These are phyloP conservation scores for Mimosa bimucronata DNA, from an alignment of 306 rosid genomes.

Conservation along the genomic window DNA sequence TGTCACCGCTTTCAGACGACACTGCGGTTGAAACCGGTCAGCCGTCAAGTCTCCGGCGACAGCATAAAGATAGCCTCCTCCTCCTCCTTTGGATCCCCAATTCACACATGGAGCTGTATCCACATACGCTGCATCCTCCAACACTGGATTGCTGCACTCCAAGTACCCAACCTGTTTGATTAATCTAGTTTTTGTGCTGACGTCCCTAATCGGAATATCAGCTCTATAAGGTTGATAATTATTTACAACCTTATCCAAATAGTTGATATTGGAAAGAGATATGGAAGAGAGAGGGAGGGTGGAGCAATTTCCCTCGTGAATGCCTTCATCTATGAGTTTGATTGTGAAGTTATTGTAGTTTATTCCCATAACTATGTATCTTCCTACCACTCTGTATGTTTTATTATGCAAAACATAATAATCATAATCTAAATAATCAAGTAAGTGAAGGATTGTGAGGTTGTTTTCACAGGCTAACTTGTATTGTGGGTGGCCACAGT, in stretches of 20 bases:
- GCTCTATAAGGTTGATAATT: no score
- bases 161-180: neutral
- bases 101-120: neutral
- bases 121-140: neutral
- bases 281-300: constrained; percentile 23
- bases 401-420: no score
- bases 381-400: neutral
- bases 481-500: neutral
- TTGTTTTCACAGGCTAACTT: constrained; percentile 36
- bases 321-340: constrained; percentile 18
- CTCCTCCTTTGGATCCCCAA: neutral
- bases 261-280: neutral
- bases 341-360: constrained; percentile 39
- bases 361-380: constrained; percentile 39
- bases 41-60: neutral
- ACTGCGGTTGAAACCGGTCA: neutral
- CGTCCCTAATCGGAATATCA: no score
- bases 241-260: no score
- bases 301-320: neutral
- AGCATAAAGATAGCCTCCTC: neutral
- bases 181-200: no score
- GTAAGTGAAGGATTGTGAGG: neutral
- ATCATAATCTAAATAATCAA: no score
- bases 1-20: neutral
- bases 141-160: constrained; percentile 5